phyloP scores from a whole-genome alignment of 495 filamentous ascomycete genomes.

The Talaromyces trachyspermus region DNA sequence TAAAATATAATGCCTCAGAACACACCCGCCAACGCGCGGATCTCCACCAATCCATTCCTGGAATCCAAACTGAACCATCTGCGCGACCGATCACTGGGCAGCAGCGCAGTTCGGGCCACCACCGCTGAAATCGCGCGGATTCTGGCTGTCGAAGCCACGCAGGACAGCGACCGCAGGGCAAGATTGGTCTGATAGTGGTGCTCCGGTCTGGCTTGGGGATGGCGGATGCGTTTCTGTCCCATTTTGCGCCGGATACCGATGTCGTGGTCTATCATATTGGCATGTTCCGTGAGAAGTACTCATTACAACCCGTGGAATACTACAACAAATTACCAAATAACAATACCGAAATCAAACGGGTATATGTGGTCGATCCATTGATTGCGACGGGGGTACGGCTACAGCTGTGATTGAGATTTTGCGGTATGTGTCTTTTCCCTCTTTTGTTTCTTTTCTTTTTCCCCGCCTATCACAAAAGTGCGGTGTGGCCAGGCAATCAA shows the following conservation, averaged over 20 bases:
- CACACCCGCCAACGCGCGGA: slow-evolving; percentile 9
- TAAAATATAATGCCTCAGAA: background rate
- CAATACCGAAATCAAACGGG: slow-evolving; percentile 40
- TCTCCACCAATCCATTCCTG: slow-evolving; percentile 11
- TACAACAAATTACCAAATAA: slow-evolving; percentile 81
- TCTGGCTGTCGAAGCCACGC: slow-evolving; percentile 7
- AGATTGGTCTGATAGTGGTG: slow-evolving; percentile 21
- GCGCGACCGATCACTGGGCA: slow-evolving; percentile 17
- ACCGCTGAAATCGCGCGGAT: slow-evolving; percentile 15
- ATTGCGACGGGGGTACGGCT: slow-evolving; percentile 87
- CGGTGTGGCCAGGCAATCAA: slow-evolving; percentile 6
- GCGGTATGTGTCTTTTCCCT: slow-evolving; percentile 21
- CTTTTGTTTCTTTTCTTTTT: background rate
- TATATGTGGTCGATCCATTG: slow-evolving; percentile 78
- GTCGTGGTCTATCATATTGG: slow-evolving; percentile 69
- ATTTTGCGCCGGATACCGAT: slow-evolving; percentile 12
- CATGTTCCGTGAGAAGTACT: slow-evolving; percentile 74
- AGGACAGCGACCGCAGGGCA: slow-evolving; percentile 10
- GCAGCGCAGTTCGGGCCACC: slow-evolving; percentile 17
- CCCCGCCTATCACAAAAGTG: background rate
- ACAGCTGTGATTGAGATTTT: slow-evolving; percentile 78
- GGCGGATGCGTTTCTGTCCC: slow-evolving; percentile 20
- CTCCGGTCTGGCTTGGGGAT: slow-evolving; percentile 26
- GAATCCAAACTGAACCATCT: slow-evolving; percentile 16
- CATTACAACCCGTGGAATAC: slow-evolving; percentile 83